phyloP scores from a whole-genome alignment of 805 yeast species.

The Jamesozyma hellenica region DNA sequence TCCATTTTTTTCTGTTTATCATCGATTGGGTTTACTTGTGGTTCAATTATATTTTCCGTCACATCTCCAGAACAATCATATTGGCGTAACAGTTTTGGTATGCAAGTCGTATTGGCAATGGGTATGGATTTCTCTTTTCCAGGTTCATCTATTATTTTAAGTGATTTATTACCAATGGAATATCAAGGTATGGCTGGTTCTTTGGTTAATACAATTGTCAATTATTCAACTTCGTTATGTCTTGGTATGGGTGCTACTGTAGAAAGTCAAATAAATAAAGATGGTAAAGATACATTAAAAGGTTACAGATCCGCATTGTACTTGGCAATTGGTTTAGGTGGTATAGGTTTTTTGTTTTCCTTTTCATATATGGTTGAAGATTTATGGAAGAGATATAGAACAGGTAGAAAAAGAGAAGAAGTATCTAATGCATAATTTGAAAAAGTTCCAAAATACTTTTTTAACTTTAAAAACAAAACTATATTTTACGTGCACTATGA shows the following conservation, averaged over 20 bases:
- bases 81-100: slow-evolving; percentile 48
- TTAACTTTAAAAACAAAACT: not conserved
- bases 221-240: slow-evolving; percentile 59
- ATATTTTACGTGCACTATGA: not conserved
- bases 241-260: slow-evolving; percentile 65
- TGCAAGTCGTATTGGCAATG: slow-evolving; percentile 47
- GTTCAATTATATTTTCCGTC: slow-evolving; percentile 42
- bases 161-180: slow-evolving; percentile 47
- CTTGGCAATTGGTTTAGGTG: slow-evolving; percentile 50
- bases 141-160: slow-evolving; percentile 54
- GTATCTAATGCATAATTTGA: not conserved
- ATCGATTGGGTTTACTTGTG: slow-evolving; percentile 45
- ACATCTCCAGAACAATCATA: slow-evolving; percentile 51
- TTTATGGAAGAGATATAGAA: slow-evolving; percentile 5
- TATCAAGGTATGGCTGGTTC: slow-evolving; percentile 77
- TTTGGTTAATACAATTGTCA: slow-evolving; percentile 56
- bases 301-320: slow-evolving; percentile 51
- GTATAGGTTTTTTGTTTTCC: slow-evolving; percentile 14
- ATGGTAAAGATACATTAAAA: slow-evolving; percentile 22
- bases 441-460: not conserved
- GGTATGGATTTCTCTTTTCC: slow-evolving; percentile 80
- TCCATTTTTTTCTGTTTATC: slow-evolving; percentile 44
- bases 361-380: slow-evolving; percentile 11
- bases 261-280: slow-evolving; percentile 34
- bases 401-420: not conserved